Base-by-base conservation (phyloP, 306 rosid species). In the Cicer yamashitae region DNA sequence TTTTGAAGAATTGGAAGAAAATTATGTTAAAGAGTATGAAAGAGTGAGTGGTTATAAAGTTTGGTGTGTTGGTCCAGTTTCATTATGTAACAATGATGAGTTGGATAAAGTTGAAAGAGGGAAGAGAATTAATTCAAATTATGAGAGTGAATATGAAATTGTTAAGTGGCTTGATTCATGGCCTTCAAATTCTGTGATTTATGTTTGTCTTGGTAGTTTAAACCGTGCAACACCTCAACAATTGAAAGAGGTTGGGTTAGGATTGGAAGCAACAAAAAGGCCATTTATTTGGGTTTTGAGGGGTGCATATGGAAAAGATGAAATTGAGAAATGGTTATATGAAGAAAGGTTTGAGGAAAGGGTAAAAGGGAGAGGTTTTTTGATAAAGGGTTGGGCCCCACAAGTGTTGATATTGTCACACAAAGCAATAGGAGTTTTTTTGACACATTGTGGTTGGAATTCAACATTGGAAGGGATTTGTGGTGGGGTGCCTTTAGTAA, bases 381-480 rank as follows among this genome's bases (percentile, higher is more conserved):
- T 88, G 76, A 79, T 88, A 1, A 10, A 78, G 6, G 91, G 88
- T 12, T 88, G 93, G 96, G 93, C 83, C 0, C 89, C 91, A 4
- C 96, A 86, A 46, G 43, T 85, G 10, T 57, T 81, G 40, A 85
- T 90, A 15, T 25, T 90, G 9, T 84, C 91, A 39, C 90, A 90
- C 15, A 77, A 8, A 0, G 75, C 90, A 18, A 61, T 80, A 7
- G 90, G 92, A 4, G 84, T 77, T 1, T 89, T 89, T 9, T 40
- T 89, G 53, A 89, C 88, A 1, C 93, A 89, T 9, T 82, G 89
- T 22, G 90, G 90, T 0, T 89, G 93, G 90, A 89, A 89, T 79
- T 89, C 93, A 0, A 84, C 85, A 6, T 46, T 81, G 0, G 93
- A 89, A 74, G 93, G 85, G 67, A 60, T 89, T n/a, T 59, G 83